A percentile compares a stretch with the other conserved stretches of the same genome.
Evolutionary conservation across 202 grass and related monocot species (phyloP).

Genomic region (Schoenoplectus triqueter): DNA sequence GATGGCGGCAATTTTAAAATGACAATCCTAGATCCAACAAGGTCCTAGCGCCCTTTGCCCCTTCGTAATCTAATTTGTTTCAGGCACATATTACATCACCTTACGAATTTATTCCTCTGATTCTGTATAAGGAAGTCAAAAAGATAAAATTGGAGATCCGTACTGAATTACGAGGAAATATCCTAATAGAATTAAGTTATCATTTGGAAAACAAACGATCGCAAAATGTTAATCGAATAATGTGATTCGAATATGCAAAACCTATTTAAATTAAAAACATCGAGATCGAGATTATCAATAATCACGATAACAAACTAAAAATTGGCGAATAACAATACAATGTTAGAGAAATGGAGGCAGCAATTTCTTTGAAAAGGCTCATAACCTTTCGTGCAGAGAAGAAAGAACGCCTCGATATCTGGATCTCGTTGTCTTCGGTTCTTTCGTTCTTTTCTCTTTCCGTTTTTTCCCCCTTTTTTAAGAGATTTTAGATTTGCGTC

Average conservation of each 20-base stretch:
- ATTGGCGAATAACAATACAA: background rate
- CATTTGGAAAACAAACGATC: background rate
- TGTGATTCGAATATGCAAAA: background rate
- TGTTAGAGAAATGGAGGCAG: background rate
- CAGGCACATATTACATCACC: background rate
- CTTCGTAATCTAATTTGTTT: background rate
- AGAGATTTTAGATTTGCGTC: background rate
- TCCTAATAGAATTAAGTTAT: background rate
- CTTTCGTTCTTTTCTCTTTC: background rate
- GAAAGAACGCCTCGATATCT: constrained; percentile 24
- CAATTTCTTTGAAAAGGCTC: background rate
- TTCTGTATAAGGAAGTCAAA: background rate
- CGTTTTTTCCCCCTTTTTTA: background rate
- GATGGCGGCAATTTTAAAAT: background rate
- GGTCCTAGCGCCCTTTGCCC: background rate
- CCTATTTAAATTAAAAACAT: background rate
- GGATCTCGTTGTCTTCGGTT: background rate
- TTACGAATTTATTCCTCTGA: background rate
- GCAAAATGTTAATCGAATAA: background rate
- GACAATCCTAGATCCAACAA: constrained; percentile 12
- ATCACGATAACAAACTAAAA: background rate
- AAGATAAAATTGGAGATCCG: background rate
- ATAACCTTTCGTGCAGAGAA: constrained; percentile 23
- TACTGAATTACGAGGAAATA: background rate
- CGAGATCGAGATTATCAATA: background rate